Evolutionary conservation across 768 basidiomycete genomes (phyloP).

Genomic region (Tylopilus sp.): DNA sequence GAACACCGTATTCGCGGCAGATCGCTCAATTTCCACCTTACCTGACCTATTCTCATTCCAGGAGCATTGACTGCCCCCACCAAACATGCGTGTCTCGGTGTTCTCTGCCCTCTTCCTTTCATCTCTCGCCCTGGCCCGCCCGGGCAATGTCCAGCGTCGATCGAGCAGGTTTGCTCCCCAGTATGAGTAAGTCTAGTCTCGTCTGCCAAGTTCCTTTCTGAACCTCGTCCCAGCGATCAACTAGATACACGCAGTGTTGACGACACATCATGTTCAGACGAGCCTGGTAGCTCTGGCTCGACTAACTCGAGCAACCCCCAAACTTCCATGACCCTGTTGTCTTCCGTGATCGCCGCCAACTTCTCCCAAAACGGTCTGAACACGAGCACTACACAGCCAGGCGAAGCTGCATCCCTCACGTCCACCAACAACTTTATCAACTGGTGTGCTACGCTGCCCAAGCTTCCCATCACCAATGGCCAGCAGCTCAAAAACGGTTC

Average conservation of each 20-base stretch:
- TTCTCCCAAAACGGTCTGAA: slow-evolving; percentile 51
- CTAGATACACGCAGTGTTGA: slow-evolving; percentile 42
- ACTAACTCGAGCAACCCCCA: slow-evolving; percentile 22
- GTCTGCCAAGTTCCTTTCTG: neutral
- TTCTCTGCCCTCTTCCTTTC: slow-evolving; percentile 33
- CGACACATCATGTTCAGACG: slow-evolving; percentile 13
- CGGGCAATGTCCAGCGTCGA: slow-evolving; percentile 31
- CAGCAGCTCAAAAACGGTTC: slow-evolving; percentile 47
- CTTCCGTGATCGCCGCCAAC: slow-evolving; percentile 50
- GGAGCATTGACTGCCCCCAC: slow-evolving; percentile 25
- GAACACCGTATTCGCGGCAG: neutral
- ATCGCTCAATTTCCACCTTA: neutral
- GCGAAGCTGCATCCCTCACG: slow-evolving; percentile 54
- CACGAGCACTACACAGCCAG: slow-evolving; percentile 29
- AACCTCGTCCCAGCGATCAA: slow-evolving; percentile 17
- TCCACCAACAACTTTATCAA: slow-evolving; percentile 77
- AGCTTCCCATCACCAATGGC: slow-evolving; percentile 60
- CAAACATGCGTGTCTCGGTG: slow-evolving; percentile 37
- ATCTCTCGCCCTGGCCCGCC: slow-evolving; percentile 33
- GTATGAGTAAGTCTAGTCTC: slow-evolving; percentile 38
- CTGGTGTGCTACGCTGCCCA: slow-evolving; percentile 48
- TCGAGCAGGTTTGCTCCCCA: slow-evolving; percentile 27
- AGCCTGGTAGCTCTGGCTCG: slow-evolving; percentile 8
- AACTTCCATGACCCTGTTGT: slow-evolving; percentile 37
- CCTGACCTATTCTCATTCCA: neutral